Percentiles rank a stretch among this genome's conserved stretches.
Evolutionary conservation across 192 early-diverging fungal species (phyloP).

Genomic region (Mycoemilia scoparia): DNA sequence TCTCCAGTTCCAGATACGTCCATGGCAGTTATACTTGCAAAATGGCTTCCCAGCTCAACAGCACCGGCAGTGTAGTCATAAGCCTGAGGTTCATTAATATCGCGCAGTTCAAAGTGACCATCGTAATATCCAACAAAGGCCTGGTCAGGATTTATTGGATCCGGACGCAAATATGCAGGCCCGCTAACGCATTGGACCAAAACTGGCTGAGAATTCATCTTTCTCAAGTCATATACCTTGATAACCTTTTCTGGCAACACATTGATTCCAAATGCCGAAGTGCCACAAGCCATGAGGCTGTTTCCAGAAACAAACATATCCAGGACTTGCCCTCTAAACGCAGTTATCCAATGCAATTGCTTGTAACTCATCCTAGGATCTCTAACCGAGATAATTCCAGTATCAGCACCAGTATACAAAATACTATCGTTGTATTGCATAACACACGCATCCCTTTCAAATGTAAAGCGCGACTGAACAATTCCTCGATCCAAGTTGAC

Average conservation of each 20-base stretch:
- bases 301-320: constrained; percentile 4
- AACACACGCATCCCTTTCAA: constrained; percentile 8
- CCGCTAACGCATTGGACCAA: constrained; percentile 5
- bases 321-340: constrained; percentile 5
- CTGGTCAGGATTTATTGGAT: background rate
- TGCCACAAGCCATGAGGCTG: constrained; percentile 10
- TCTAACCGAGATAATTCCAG: constrained; percentile 10
- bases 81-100: background rate
- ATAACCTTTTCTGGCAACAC: constrained; percentile 4
- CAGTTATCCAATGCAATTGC: constrained; percentile 2
- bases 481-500: constrained; percentile 9
- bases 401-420: constrained; percentile 9
- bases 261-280: background rate
- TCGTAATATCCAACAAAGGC: constrained; percentile 14
- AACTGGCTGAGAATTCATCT: constrained; percentile 2
- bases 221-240: constrained; percentile 14
- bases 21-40: constrained; percentile 48
- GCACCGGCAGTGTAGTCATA: background rate
- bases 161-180: constrained; percentile 27
- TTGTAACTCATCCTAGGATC: constrained; percentile 10
- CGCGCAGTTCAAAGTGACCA: constrained; percentile 10
- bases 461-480: constrained; percentile 2
- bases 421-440: background rate
- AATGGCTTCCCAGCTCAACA: constrained; percentile 26
- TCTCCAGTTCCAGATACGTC: constrained; percentile 66